phyloP scores from a whole-genome alignment of 805 yeast genomes.

The Jamesozyma piceae region DNA sequence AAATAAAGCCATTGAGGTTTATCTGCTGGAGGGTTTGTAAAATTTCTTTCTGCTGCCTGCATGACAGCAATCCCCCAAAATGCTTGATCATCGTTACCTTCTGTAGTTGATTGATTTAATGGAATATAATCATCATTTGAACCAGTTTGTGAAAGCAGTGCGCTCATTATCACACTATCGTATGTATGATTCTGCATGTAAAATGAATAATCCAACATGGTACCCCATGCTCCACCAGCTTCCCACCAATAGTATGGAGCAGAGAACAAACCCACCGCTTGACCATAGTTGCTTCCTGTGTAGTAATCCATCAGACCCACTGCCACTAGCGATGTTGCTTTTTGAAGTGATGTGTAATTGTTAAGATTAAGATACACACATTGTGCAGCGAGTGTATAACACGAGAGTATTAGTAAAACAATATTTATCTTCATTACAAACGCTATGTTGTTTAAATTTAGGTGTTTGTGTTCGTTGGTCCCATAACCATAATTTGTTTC shows the following conservation, averaged over 20 bases:
- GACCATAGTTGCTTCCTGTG: slow-evolving; percentile 56
- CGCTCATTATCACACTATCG: slow-evolving; percentile 45
- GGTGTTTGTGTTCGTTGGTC: too few species aligned
- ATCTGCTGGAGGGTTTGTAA: slow-evolving; percentile 51
- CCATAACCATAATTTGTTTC: too few species aligned
- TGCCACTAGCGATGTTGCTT: slow-evolving; percentile 52
- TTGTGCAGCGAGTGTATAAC: background rate
- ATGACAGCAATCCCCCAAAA: slow-evolving; percentile 93
- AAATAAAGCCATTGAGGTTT: slow-evolving; percentile 69
- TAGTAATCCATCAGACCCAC: slow-evolving; percentile 77
- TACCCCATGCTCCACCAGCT: slow-evolving; percentile 93
- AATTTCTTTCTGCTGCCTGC: slow-evolving; percentile 85
- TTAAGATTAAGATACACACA: slow-evolving; percentile 21
- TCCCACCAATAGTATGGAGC: slow-evolving; percentile 98
- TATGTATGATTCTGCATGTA: slow-evolving; percentile 63
- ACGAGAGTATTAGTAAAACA: background rate
- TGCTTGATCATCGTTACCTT: slow-evolving; percentile 96
- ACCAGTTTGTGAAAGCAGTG: slow-evolving; percentile 66
- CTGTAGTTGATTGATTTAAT: slow-evolving; percentile 76
- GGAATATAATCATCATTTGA: slow-evolving; percentile 74
- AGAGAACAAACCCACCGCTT: slow-evolving; percentile 76
- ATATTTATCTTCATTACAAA: background rate
- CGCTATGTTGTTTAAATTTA: too few species aligned
- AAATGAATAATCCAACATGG: slow-evolving; percentile 70
- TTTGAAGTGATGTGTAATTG: slow-evolving; percentile 25